Conservation (phyloP, 345 rosid genomes). For the Rubroshorea leprosula region DNA sequence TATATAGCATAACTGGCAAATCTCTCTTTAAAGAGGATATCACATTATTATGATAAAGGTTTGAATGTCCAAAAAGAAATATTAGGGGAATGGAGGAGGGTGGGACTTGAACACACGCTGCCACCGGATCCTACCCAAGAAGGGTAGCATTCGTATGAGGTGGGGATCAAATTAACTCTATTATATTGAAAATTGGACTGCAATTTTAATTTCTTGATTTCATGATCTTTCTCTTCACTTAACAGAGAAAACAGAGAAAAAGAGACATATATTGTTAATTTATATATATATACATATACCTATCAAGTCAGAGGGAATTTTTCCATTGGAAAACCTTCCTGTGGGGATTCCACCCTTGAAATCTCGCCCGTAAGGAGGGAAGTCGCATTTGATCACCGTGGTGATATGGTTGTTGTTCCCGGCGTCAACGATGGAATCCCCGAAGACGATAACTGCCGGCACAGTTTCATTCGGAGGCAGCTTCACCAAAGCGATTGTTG, state of each 20-base stretch:
- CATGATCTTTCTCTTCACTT: too few species aligned
- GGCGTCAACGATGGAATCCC: slow-evolving; percentile 78
- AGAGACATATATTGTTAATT: background rate
- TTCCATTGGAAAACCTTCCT: slow-evolving; percentile 75
- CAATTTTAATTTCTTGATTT: too few species aligned
- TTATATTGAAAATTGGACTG: too few species aligned
- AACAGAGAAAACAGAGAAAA: background rate
- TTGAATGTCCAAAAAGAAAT: background rate
- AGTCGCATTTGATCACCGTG: slow-evolving; percentile 49
- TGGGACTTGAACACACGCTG: too few species aligned
- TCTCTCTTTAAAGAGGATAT: too few species aligned
- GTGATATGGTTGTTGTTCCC: slow-evolving; percentile 63
- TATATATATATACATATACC: slow-evolving; percentile 24
- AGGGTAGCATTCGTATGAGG: too few species aligned
- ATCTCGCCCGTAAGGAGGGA: slow-evolving; percentile 64
- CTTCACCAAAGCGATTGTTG: slow-evolving; percentile 12
- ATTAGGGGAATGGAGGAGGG: background rate
- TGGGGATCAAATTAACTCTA: too few species aligned
- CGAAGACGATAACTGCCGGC: slow-evolving; percentile 65
- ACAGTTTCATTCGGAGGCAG: slow-evolving; percentile 31
- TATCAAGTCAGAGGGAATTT: slow-evolving; percentile 63
- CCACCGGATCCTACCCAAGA: too few species aligned
- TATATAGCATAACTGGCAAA: too few species aligned
- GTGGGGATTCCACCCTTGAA: slow-evolving; percentile 59
- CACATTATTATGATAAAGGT: too few species aligned